Base-by-base conservation (phyloP, 2,329 filamentous ascomycete species). In the Talaromyces funiculosus region DNA sequence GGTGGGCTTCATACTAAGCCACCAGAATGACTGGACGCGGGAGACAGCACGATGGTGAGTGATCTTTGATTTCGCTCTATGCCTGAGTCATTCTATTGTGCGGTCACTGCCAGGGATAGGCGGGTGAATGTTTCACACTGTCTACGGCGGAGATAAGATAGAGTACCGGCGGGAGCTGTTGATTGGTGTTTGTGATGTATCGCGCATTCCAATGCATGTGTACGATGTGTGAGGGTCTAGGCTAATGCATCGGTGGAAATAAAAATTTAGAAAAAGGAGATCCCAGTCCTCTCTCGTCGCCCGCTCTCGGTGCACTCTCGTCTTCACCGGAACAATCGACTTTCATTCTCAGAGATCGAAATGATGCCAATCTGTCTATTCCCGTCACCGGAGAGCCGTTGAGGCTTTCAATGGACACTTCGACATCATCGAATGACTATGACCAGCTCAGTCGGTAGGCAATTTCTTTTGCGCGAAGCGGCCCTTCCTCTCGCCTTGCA, bases 341-440 rank as follows among this genome's bases (percentile, higher is more conserved):
- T 55, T 69, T 67, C 53, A 67, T 82, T 57, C 74, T 75, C 33
- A 81, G 80, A 74, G 80, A 77, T 67, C 76, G 77, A 70, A 80
- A 78, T 69, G 78, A 77, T 57, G 77, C 77, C 60, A 82, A 77
- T 64, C 74, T 83, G 66, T 75, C 74, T 37, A 68, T 72, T 59
- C 73, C 76, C 49, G 65, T 69, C 72, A 75, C 83, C 55, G 84
- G 87, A 66, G 84, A 82, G 65, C 77, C 81, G 66, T 81, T 86
- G 72, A 87, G 89, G 63, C 87, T 90, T 76, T 93, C 90, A 55
- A 86, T 92, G 70, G 91, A 94, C 73, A 86, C 85, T 61, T 84
- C 59, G 22, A 35, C 86, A 57, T 81, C 83, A 65, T 75, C 80
- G 26, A 59, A 40, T 67, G 88, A 90, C 67, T 85, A 85, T 76